Base-by-base conservation (phyloP, 2,329 filamentous ascomycete genomes). In the Lachnellula willkommii region DNA sequence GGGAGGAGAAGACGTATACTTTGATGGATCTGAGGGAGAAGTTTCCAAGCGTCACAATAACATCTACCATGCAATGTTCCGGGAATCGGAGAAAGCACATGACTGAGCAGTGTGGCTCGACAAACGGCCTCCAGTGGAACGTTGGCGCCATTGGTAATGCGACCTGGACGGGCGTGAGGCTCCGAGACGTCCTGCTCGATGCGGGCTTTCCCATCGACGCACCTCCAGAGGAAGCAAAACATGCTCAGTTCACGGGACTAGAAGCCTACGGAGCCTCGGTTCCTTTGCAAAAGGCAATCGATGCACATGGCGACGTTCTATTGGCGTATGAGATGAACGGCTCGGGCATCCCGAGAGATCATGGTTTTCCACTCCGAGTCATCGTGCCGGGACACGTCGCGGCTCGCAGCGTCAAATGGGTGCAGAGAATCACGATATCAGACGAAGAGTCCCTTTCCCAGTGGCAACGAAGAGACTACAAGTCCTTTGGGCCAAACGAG, bases 401-500 rank as follows among this genome's bases (percentile, higher is more conserved):
- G 2, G 77, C 73, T 0, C 66, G 75, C 11, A 72, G 70, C 43
- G 75, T 78, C 32, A 79, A 79, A 59, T 79, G 77, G 77, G 61
- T 79, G 4, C 67, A 69, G 37, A 69, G 69, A 39, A 72, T 78
- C 26, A 70, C 71, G 54, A 66, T 77, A 36, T 71, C 69, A 8
- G 71, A 73, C 26, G 69, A 73, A 39, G 75, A 79, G 55, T 75
- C 72, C 39, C 63, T 72, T n/a, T 71, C 70, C 2, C 73, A 76
- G 58, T 78, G 71, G 69, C 72, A 75, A 43, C 76, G 81, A 22
- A 76, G 79, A 17, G 85, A 88, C 66, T 88, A 88, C 71, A 88
- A 88, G 67, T 82, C 79, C 64, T 87, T 88, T 57, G 82, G 84
- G 0, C 84, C 84, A 3, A 85, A 85, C 64, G 77, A 84, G 67